A percentile compares a stretch with the other conserved stretches of the same genome.
Conservation (phyloP, 495 filamentous ascomycete species). For the Tuber calosporum region DNA sequence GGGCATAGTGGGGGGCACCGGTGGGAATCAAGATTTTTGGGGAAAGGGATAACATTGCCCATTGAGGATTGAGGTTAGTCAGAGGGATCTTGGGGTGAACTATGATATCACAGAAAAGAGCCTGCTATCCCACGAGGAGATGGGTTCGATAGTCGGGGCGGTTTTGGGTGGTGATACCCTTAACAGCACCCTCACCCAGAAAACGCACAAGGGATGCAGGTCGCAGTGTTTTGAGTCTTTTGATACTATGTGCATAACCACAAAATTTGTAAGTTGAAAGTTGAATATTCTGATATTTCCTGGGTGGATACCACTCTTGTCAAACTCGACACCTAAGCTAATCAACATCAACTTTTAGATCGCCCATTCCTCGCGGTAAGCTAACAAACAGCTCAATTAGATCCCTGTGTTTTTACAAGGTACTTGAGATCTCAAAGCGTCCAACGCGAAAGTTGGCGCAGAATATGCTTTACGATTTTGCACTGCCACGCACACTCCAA, state of each 20-base stretch:
- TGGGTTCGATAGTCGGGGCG: background rate
- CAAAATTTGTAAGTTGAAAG: background rate
- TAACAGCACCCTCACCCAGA: background rate
- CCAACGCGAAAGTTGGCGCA: background rate
- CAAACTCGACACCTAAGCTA: background rate
- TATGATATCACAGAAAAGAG: too few relatives aligned
- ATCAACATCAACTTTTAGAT: background rate
- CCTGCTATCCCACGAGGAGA: background rate
- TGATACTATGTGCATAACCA: background rate
- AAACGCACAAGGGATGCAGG: background rate
- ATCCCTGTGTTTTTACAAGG: background rate
- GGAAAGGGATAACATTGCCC: background rate
- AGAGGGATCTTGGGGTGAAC: background rate
- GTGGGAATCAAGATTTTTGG: background rate
- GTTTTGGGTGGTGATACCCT: background rate
- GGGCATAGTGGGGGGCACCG: too few relatives aligned
- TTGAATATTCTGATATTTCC: background rate
- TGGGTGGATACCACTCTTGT: background rate
- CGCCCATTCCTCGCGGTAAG: background rate
- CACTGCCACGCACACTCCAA: background rate
- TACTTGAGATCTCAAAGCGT: background rate
- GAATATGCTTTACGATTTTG: background rate
- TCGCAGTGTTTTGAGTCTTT: background rate
- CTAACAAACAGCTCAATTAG: background rate
- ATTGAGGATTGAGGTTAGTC: background rate